Base-by-base conservation (phyloP, 176 grass and related monocot species). In the Thalia dealbata region DNA sequence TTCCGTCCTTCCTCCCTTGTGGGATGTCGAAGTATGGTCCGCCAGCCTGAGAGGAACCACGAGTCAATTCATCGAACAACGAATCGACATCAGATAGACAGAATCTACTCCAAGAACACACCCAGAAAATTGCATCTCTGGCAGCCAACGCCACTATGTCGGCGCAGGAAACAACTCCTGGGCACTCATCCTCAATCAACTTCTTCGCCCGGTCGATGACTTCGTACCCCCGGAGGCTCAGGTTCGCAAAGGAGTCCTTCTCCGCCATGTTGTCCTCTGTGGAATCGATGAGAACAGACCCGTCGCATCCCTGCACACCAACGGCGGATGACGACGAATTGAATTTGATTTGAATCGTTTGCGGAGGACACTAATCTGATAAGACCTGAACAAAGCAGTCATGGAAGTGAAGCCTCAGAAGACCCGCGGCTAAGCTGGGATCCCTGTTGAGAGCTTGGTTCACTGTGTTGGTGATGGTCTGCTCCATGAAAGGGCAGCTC, bases 341-440 rank as follows among this genome's bases (percentile, higher is more conserved):
- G 43, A n/a, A 35, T 1, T 5, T 21, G 43, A n/a, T 23, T 1
- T 22, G 61, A 28, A 69, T 14, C 2, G 10, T 26, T 27, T 7
- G 45, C 6, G 27, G 62, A 64, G 14, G 29, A 35, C n/a, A n/a
- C n/a, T n/a, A n/a, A 28, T 64, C 3, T 6, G 3, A 14, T 3
- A 5, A 64, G 6, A 90, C 91, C 91, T 96, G 86, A 46, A 96
- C 89, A 83, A 97, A 97, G 72, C 93, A 97, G 81, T 97, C 93
- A 61, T 97, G 93, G 85, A 97, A 97, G 66, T 97, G 93, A 0
- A 97, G 78, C 1, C 93, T 61, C 5, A 97, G 95, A 68, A 97
- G 85, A 30, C 85, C 77, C 35, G 76, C 90, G 42, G 95, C 90
- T 67, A 92, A 73, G 3, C 85, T 79, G 2, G 85, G 90, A 72